phyloP scores from a whole-genome alignment of 192 early-diverging fungal species.

The Umbelopsis isabellina region DNA sequence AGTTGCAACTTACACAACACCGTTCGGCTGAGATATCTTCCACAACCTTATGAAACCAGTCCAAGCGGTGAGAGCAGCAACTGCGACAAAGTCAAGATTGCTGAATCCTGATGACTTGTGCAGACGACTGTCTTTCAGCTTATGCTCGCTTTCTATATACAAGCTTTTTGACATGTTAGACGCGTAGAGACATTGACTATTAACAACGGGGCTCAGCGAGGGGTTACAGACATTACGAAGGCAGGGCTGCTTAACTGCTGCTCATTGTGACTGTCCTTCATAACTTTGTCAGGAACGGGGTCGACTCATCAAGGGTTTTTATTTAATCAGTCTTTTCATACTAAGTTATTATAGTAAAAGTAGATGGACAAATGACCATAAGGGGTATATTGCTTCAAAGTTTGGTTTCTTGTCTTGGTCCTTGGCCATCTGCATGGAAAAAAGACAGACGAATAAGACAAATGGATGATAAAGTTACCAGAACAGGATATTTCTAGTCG shows the following conservation, averaged over 20 bases:
- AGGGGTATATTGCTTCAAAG: constrained; percentile 23
- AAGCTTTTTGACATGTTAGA: no score
- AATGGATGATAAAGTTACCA: neutral
- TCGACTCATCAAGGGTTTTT: neutral
- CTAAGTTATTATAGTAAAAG: neutral
- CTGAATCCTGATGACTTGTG: neutral
- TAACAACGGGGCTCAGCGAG: neutral
- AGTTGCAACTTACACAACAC: neutral
- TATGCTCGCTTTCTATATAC: no score
- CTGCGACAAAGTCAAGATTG: neutral
- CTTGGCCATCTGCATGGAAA: constrained; percentile 15
- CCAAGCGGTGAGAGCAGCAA: neutral
- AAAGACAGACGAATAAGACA: no score
- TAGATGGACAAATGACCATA: neutral
- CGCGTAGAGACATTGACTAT: no score
- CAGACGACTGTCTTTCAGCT: no score
- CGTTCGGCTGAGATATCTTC: neutral
- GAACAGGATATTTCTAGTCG: neutral
- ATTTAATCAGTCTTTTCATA: neutral
- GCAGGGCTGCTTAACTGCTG: no score
- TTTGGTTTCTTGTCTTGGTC: constrained; percentile 40
- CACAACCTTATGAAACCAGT: neutral
- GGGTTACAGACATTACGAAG: neutral
- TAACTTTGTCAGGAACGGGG: no score
- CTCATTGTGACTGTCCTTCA: no score